Conservation (phyloP, 305 asterid species). For the Lippia alba region DNA sequence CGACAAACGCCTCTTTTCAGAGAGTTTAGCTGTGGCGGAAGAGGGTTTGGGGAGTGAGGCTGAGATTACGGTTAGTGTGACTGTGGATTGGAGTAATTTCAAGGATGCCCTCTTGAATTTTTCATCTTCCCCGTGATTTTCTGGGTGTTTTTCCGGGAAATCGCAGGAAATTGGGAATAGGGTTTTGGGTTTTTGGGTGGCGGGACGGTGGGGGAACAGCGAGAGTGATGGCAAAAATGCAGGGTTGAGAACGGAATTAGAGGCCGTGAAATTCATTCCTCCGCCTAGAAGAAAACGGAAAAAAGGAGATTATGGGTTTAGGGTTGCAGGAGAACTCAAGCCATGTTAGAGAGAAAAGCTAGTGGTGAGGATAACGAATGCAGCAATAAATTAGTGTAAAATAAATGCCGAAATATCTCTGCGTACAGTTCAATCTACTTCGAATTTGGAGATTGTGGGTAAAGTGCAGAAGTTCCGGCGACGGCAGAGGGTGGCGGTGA, state of each 20-base stretch:
- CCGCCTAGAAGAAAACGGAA: background rate
- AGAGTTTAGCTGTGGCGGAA: conserved; percentile 67
- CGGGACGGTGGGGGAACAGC: conserved; percentile 26
- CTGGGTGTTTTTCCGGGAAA: conserved; percentile 28
- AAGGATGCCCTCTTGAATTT: conserved; percentile 43
- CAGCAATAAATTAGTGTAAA: background rate
- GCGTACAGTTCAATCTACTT: background rate
- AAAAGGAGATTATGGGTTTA: too few species aligned
- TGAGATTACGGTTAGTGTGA: conserved; percentile 74
- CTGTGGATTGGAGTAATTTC: conserved; percentile 59
- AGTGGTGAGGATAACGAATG: background rate
- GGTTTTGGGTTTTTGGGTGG: conserved; percentile 45
- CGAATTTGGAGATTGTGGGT: background rate
- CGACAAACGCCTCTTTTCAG: conserved; percentile 71
- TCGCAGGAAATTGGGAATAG: conserved; percentile 45
- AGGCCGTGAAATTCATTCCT: conserved; percentile 52
- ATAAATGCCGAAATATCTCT: background rate
- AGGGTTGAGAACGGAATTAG: conserved; percentile 48
- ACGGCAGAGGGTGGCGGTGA: background rate
- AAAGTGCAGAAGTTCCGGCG: background rate
- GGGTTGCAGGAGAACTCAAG: conserved; percentile 16
- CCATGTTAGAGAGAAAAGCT: background rate
- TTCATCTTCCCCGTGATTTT: conserved; percentile 37
- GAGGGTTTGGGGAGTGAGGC: conserved; percentile 68
- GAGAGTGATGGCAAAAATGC: conserved; percentile 47